These are phyloP conservation scores for Carex kokanica DNA, from an alignment of 176 grass and related monocot species.

Conservation along the genomic window DNA sequence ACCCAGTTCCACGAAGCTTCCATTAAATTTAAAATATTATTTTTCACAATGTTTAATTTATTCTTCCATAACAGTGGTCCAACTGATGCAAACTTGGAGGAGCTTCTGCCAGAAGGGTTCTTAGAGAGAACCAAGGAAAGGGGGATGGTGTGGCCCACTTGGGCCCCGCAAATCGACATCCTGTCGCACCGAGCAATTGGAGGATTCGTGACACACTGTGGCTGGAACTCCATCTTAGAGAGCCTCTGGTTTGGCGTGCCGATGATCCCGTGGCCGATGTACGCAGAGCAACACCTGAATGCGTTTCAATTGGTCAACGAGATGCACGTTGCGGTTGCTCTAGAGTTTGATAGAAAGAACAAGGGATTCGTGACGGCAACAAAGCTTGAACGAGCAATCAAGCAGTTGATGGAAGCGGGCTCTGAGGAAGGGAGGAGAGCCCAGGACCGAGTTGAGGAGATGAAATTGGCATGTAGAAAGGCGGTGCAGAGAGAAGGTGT, in stretches of 20 bases:
- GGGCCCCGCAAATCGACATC: not conserved
- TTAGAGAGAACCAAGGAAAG: constrained; percentile 11
- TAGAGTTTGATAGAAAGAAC: constrained; percentile 7
- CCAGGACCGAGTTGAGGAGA: constrained; percentile 9
- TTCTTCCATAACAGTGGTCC: not conserved
- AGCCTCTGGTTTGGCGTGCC: constrained; percentile 21
- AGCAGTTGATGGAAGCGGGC: constrained; percentile 16
- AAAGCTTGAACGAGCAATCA: constrained; percentile 13
- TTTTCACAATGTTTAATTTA: not conserved
- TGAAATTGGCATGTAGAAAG: constrained; percentile 12
- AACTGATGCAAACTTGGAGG: constrained; percentile 17
- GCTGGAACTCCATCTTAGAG: constrained; percentile 19
- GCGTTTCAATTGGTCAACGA: constrained; percentile 15
- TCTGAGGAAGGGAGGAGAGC: not conserved
- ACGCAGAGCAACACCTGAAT: constrained; percentile 23
- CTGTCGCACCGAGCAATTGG: not conserved
- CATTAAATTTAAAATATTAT: not conserved
- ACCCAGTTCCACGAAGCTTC: not conserved
- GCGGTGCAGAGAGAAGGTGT: not conserved
- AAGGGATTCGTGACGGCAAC: constrained; percentile 7
- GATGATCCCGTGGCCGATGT: constrained; percentile 19
- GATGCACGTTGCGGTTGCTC: not conserved
- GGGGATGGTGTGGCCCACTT: constrained; percentile 21
- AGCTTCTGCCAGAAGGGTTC: constrained; percentile 14
- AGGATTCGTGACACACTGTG: constrained; percentile 22